A percentile compares a stretch with the other conserved stretches of the same genome.
Conservation (phyloP, 805 yeast species). For the Kazachstania kunashirensis region DNA sequence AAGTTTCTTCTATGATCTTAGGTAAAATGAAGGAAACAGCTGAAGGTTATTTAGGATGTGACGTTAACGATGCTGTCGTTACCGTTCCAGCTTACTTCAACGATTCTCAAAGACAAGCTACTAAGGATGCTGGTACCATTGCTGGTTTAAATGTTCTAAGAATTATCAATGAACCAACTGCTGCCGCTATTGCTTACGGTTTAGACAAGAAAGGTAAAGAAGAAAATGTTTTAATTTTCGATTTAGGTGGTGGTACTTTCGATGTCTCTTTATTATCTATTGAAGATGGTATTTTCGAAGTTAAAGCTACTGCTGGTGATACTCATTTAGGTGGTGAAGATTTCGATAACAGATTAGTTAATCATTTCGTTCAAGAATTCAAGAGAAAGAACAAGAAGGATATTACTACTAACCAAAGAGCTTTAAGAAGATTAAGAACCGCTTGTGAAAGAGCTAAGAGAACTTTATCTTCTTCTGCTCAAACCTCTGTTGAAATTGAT, state of each 20-base stretch:
- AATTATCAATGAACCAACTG: conserved; percentile 91
- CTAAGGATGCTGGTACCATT: conserved; percentile 93
- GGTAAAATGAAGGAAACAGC: conserved; percentile 91
- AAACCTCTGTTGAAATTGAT: conserved; percentile 93
- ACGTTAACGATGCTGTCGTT: conserved; percentile 84
- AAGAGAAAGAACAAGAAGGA: conserved; percentile 98
- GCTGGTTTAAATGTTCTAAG: conserved; percentile 90
- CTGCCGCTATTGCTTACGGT: conserved; percentile 98
- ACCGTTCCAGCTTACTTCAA: conserved; percentile 95
- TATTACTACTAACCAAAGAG: conserved; percentile 86
- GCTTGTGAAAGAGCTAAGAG: conserved; percentile 99
- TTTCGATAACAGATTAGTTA: conserved; percentile 93
- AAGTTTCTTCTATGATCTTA: conserved; percentile 86
- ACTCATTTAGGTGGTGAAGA: conserved; percentile 98
- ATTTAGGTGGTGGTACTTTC: conserved; percentile 98
- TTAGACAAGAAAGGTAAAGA: conserved; percentile 59
- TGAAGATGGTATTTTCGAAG: conserved; percentile 95
- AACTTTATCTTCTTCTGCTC: conserved; percentile 93
- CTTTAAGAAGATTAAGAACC: conserved; percentile 95
- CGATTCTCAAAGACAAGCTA: conserved; percentile 95
- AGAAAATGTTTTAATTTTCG: conserved; percentile 86
- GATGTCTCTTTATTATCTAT: conserved; percentile 91
- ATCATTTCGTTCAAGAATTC: conserved; percentile 88
- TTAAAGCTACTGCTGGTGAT: conserved; percentile 78
- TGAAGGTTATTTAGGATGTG: conserved; percentile 77